Evolutionary conservation across 768 basidiomycete genomes (phyloP).

Genomic region (Agaricus blazei): DNA sequence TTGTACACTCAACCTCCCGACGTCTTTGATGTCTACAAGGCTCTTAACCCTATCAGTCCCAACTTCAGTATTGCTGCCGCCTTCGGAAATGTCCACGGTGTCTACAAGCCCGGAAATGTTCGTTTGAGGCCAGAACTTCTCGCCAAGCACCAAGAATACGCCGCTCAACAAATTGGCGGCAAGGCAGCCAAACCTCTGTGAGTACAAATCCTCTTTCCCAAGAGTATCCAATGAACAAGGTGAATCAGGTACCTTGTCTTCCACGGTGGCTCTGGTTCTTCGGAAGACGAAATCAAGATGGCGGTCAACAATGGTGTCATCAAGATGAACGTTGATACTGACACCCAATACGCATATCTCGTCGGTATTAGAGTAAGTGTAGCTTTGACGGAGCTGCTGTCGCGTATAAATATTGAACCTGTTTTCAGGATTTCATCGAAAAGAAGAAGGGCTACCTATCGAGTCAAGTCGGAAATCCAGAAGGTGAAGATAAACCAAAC

Average conservation of each 20-base stretch:
- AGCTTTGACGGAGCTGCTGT: neutral
- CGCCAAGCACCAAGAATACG: conserved; percentile 82
- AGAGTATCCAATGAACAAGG: conserved; percentile 3
- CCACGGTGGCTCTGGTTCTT: conserved; percentile 99
- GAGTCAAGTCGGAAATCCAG: conserved; percentile 95
- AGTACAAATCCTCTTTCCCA: conserved; percentile 21
- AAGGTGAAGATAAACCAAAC: conserved; percentile 96
- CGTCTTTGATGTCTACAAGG: conserved; percentile 84
- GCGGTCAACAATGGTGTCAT: conserved; percentile 92
- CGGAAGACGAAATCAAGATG: conserved; percentile 90
- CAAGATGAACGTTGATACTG: conserved; percentile 99
- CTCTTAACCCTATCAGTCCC: conserved; percentile 79
- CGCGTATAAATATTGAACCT: neutral
- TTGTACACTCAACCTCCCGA: conserved; percentile 98
- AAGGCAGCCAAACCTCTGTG: conserved; percentile 75
- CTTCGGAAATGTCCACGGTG: conserved; percentile 98
- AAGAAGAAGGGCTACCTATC: conserved; percentile 86
- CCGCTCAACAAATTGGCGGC: conserved; percentile 61
- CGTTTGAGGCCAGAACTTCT: conserved; percentile 88
- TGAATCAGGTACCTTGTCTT: conserved; percentile 86
- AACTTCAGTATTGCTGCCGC: conserved; percentile 98
- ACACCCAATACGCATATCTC: conserved; percentile 91
- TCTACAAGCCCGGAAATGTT: conserved; percentile 99
- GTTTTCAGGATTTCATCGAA: conserved; percentile 69
- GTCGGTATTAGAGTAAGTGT: conserved; percentile 65